phyloP scores from a whole-genome alignment of 2,329 filamentous ascomycete species.

The Alternaria ventricosa region DNA sequence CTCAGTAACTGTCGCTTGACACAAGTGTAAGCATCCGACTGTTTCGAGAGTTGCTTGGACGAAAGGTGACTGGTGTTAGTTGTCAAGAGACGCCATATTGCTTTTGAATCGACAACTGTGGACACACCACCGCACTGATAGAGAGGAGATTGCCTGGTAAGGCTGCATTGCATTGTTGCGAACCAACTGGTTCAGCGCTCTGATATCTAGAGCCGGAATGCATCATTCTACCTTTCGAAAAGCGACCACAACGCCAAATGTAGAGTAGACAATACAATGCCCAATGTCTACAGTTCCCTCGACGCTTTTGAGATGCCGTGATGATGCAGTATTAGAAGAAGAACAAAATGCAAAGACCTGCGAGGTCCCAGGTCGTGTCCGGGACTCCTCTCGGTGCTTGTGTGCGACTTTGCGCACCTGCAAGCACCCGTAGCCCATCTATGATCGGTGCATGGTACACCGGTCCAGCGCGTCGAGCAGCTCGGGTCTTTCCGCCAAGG shows the following conservation, averaged over 20 bases:
- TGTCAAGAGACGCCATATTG: background rate
- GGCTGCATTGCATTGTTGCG: conserved; percentile 36
- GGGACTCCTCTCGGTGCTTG: conserved; percentile 5
- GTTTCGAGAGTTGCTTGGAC: background rate
- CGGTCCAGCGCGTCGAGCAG: conserved; percentile 84
- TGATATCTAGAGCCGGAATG: conserved; percentile 34
- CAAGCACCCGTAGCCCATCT: conserved; percentile 22
- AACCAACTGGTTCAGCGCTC: conserved; percentile 27
- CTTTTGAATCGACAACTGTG: background rate
- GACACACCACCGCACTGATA: background rate
- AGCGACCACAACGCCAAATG: conserved; percentile 43
- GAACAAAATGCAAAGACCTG: background rate
- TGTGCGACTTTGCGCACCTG: conserved; percentile 17
- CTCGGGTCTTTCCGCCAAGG: conserved; percentile 80
- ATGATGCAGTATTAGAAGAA: conserved; percentile 38
- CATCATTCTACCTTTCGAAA: conserved; percentile 41
- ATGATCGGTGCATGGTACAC: conserved; percentile 63
- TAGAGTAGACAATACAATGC: conserved; percentile 23
- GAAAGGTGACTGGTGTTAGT: background rate
- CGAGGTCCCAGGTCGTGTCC: background rate
- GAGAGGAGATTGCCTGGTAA: conserved; percentile 18
- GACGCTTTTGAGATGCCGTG: conserved; percentile 39
- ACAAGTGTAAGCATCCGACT: background rate
- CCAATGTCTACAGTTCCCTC: conserved; percentile 27
- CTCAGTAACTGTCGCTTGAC: background rate